A percentile compares a stretch with the other conserved stretches of the same genome.
phyloP scores from a whole-genome alignment of 306 rosid species.

The Lathyrus oleraceus region DNA sequence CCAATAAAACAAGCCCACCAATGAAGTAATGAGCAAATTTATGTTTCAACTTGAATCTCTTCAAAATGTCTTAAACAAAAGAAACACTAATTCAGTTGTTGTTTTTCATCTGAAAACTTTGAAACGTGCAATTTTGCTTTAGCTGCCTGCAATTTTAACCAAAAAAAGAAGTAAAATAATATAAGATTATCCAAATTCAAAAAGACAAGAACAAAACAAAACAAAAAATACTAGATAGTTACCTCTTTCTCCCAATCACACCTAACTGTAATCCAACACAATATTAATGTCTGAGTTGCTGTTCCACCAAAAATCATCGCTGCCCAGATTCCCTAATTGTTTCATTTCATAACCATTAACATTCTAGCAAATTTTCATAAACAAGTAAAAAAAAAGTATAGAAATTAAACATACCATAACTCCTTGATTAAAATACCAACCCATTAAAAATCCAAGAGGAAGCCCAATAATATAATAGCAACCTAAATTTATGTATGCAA shows the following conservation, averaged over 20 bases:
- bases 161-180: no score
- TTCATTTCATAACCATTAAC: constrained; percentile 10
- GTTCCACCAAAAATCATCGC: constrained; percentile 94
- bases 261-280: constrained; percentile 49
- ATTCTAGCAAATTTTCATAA: neutral
- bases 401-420: constrained; percentile 58
- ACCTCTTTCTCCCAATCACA: constrained; percentile 87
- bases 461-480: constrained; percentile 78
- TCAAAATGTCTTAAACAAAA: no score
- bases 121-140: no score
- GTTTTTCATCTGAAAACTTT: no score
- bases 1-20: no score
- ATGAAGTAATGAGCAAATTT: no score
- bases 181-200: no score
- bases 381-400: neutral
- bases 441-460: constrained; percentile 73
- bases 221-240: neutral
- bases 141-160: no score
- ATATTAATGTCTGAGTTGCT: constrained; percentile 65
- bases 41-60: no score
- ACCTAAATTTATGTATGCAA: constrained; percentile 82
- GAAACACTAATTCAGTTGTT: no score
- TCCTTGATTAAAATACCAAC: constrained; percentile 65
- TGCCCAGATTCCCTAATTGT: constrained; percentile 74
- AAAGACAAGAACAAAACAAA: no score